Base-by-base conservation (phyloP, 164 flowering plant species). In the Aristolochia contorta region DNA sequence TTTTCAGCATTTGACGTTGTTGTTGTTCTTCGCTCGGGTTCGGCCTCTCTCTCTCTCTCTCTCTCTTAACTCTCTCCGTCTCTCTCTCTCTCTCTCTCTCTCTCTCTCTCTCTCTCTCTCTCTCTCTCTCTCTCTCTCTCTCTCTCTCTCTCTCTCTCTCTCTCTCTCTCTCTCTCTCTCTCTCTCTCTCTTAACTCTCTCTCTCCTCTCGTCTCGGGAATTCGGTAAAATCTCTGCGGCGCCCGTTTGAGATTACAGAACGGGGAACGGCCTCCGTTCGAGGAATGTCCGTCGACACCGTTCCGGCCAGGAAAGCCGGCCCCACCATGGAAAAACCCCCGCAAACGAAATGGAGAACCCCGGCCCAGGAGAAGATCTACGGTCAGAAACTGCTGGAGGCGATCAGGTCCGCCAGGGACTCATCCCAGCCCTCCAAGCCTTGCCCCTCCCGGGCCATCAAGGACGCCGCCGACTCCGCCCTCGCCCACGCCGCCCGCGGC, bases 401-500 rank as follows among this genome's bases (percentile, higher is more conserved):
- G 14, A 24, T 63, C 45, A 19, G 27, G 9, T 7, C 58, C 14
- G 47, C 59, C 27, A 46, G 27, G 37, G 23, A 45, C 58, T 13
- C 51, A 53, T 53, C 65, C 13, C 58, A 54, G 52, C 65, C 58
- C 51, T 53, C 70, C 12, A 46, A 54, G 14, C 61, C 74, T 12
- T 54, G 66, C n/a, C 64, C 76, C 0, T 79, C 79, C n/a, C 72
- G 80, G 0, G 84, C 75, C 21, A 80, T 85, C 15, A 74, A 89
- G 2, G 86, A 81, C 23, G 84, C 85, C 0, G 91, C 91, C 21
- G 86, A 88, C 46, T 68, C 79, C 24, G 80, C 74, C 0, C 70
- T 88, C 1, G 96, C 96, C 7, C 67, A 73, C 14, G 67, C 96
- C 0, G 91, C 89, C 0, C 77, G 74, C 47, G 91, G 91, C 10